These are phyloP conservation scores for Poa annua DNA, from an alignment of 176 grass and related monocot species.

Conservation along the genomic window DNA sequence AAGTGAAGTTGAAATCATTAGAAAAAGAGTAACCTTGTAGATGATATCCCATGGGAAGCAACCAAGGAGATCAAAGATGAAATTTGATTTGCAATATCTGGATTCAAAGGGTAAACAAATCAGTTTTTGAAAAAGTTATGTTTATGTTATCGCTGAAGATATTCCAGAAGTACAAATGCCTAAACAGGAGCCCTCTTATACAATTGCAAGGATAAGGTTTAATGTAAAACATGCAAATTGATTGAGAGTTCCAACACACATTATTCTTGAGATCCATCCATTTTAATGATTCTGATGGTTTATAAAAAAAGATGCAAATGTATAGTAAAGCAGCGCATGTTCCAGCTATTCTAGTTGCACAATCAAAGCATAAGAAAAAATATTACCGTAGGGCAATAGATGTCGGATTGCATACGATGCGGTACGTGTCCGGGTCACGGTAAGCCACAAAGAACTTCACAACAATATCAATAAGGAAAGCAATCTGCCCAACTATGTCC, in stretches of 20 bases:
- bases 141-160: neutral
- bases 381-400: conserved; percentile 72
- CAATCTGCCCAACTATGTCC: conserved; percentile 75
- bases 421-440: conserved; percentile 81
- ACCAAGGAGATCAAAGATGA: conserved; percentile 75
- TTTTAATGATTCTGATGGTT: neutral
- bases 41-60: conserved; percentile 97
- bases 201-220: neutral
- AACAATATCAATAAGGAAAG: conserved; percentile 83
- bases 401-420: conserved; percentile 51
- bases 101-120: conserved; percentile 1
- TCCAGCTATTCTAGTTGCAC: neutral
- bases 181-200: neutral
- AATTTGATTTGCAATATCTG: conserved; percentile 82
- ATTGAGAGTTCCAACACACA: neutral
- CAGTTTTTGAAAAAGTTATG: neutral
- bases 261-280: neutral
- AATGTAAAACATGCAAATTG: neutral
- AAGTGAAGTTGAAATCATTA: neutral
- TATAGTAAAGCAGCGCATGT: neutral
- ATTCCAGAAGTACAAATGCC: neutral
- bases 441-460: conserved; percentile 76
- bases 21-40: conserved; percentile 63
- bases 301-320: neutral
- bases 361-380: neutral